Conservation (phyloP, 1,139 yeast species). For the Magnusiomyces ingens region DNA sequence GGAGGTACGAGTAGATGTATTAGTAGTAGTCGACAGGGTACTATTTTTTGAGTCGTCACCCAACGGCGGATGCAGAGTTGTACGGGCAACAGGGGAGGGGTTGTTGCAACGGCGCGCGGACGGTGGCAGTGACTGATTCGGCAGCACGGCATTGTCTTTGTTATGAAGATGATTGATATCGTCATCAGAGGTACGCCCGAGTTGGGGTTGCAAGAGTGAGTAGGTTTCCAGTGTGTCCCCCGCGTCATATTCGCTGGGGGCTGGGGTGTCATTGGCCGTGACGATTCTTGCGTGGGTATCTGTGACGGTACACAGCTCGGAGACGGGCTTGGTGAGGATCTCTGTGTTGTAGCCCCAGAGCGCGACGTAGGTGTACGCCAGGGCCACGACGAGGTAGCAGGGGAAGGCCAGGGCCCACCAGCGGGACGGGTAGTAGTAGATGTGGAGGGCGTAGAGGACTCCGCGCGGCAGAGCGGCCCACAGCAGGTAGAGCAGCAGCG, state of each 20-base stretch:
- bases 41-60: no score
- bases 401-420: conserved; percentile 87
- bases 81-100: no score
- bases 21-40: no score
- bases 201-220: neutral
- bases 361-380: conserved; percentile 67
- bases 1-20: neutral
- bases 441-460: conserved; percentile 45
- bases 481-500: conserved; percentile 46
- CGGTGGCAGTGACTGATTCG: no score
- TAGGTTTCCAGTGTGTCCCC: neutral
- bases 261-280: conserved; percentile 15
- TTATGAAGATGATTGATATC: no score
- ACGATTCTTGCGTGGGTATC: conserved; percentile 61
- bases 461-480: conserved; percentile 68
- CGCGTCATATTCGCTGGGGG: neutral
- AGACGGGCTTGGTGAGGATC: conserved; percentile 52
- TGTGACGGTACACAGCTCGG: conserved; percentile 55
- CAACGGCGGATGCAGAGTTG: no score
- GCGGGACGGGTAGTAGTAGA: conserved; percentile 72
- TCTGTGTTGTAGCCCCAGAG: conserved; percentile 70
- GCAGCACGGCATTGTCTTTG: no score
- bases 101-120: no score
- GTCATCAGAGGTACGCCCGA: no score
- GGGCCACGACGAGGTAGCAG: conserved; percentile 55